phyloP scores from a whole-genome alignment of 257 asterid genomes.

The Scutellaria galericulata region DNA sequence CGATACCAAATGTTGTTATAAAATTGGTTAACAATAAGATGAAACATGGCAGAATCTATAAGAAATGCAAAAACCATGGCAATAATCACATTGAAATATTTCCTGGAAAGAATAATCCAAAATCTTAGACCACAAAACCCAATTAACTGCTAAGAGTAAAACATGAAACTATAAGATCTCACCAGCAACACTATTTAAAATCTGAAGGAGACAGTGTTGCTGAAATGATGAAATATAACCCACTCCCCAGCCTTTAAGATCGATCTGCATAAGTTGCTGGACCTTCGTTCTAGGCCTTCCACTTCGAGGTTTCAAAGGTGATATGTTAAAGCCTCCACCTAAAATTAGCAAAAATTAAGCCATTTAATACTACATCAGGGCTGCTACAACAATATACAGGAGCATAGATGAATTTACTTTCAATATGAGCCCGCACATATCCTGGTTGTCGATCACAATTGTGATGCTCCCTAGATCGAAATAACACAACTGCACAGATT shows the following conservation, averaged over 20 bases:
- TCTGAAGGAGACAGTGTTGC: constrained; percentile 91
- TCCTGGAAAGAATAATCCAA: neutral
- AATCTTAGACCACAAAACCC: constrained; percentile 26
- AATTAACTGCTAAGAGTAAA: constrained; percentile 21
- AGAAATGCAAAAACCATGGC: constrained; percentile 7
- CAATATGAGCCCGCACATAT: constrained; percentile 92
- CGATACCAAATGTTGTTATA: neutral
- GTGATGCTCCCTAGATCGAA: constrained; percentile 92
- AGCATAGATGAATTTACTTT: constrained; percentile 62
- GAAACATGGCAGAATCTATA: constrained; percentile 19
- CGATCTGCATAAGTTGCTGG: constrained; percentile 98
- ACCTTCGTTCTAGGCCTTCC: constrained; percentile 97
- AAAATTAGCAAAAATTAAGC: constrained; percentile 35
- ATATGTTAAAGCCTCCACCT: constrained; percentile 98
- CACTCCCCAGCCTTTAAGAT: constrained; percentile 96
- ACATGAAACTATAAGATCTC: constrained; percentile 37
- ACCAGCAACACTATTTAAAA: constrained; percentile 96
- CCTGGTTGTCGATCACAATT: constrained; percentile 90
- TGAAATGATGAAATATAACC: constrained; percentile 86
- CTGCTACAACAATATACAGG: constrained; percentile 2
- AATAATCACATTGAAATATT: constrained; percentile 2
- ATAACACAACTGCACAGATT: constrained; percentile 77
- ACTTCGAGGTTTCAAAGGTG: constrained; percentile 75
- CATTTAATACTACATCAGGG: constrained; percentile 11
- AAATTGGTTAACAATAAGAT: neutral